Evolutionary conservation across 2,329 filamentous ascomycete species (phyloP), one percentile per base, ranked within the genome.

Genomic region (Penicillium sp.): DNA sequence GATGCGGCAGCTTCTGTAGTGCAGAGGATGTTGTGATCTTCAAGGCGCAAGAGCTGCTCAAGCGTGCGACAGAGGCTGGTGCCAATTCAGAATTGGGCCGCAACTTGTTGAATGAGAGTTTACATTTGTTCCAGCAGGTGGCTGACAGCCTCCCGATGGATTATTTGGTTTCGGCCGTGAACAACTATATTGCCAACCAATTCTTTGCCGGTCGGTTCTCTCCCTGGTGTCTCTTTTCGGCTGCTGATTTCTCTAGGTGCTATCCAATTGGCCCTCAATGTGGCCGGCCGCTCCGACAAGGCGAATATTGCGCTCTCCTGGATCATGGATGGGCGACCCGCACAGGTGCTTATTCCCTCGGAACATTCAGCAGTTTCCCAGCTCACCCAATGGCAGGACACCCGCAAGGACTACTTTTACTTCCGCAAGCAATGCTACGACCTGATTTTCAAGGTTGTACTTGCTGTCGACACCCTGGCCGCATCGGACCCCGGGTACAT

Each of bases 1-100:
- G 90, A 59, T 98, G 93, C 59, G 94, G 93, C 52, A 96, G 87
- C 69, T 98, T 98, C 77, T 98, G 93, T 68, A 96, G 90, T 61
- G 84, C 91, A 0, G 91, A 98, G 55, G 93, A 98, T 71, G 93
- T 97, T 1, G 84, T 97, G 54, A 91, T 96, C 57, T 98, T 98
- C 82, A 97, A 95, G 70, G 93, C 93, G 0, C 91, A 97, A 65
- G 93, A 98, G 68, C 87, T 91, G 60, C 74, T 97, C 43, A 94
- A 95, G 74, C 81, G 88, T 57, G 91, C 91, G 1, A 83, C 84
- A 2, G 90, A 96, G 65, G 81, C 87, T 39, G 81, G 83, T 8
- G 74, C 78, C 4, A 88, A 89, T 61, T 82, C 82, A 3, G 91
- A 90, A 57, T 76, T 82, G 42, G 87, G 86, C 5, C 82, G 90